Conservation (phyloP, 371 early-diverging fungal species). For the Circinella minor region DNA sequence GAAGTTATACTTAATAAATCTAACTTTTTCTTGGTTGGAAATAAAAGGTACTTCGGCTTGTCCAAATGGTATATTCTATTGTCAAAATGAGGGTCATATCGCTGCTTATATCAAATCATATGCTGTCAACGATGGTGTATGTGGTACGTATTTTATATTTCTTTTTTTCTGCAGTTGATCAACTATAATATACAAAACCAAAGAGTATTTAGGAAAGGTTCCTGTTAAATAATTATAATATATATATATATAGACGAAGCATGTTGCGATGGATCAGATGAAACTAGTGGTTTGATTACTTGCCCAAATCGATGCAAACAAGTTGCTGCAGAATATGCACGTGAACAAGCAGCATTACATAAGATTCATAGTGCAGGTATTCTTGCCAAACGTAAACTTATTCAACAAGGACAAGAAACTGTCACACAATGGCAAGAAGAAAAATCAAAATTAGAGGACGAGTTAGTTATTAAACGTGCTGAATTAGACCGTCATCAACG, state of each 20-base stretch:
- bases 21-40: background rate
- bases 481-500: conserved; percentile 28
- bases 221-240: background rate
- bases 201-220: too few species aligned
- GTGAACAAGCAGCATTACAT: conserved; percentile 36
- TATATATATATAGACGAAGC: conserved; percentile 63
- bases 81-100: conserved; percentile 79
- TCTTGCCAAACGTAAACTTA: conserved; percentile 35
- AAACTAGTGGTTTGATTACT: conserved; percentile 55
- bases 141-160: conserved; percentile 58
- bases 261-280: conserved; percentile 96
- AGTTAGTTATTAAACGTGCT: conserved; percentile 37
- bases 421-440: conserved; percentile 39
- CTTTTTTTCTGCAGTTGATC: too few species aligned
- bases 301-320: conserved; percentile 81
- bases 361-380: conserved; percentile 31
- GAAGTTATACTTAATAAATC: too few species aligned
- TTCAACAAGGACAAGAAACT: conserved; percentile 41
- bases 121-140: conserved; percentile 92
- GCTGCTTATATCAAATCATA: conserved; percentile 72
- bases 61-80: conserved; percentile 78
- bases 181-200: too few species aligned
- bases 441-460: conserved; percentile 36
- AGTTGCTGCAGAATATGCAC: conserved; percentile 56
- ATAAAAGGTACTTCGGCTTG: conserved; percentile 90